phyloP scores from a whole-genome alignment of 2,329 filamentous ascomycete species.

The Knufia petricola region DNA sequence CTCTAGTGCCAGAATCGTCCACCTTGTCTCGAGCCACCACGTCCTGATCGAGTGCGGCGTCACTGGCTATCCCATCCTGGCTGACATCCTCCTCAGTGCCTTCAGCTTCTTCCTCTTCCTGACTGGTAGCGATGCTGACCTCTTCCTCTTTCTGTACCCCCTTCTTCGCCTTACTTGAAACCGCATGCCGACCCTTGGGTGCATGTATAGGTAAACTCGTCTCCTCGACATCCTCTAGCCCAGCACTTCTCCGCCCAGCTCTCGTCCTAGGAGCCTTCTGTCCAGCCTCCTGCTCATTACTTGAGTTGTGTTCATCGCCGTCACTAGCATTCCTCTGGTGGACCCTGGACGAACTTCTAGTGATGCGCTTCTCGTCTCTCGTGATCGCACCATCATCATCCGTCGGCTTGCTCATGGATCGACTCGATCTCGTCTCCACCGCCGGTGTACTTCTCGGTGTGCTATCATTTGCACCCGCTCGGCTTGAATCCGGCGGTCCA shows the following conservation, averaged over 20 bases:
- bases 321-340: neutral
- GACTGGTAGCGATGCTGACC: neutral
- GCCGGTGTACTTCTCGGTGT: too few species aligned
- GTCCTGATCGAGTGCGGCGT: neutral
- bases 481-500: too few species aligned
- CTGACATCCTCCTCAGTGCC: neutral
- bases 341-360: neutral
- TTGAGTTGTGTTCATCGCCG: neutral
- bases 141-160: neutral
- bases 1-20: neutral
- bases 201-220: neutral
- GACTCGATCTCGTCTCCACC: neutral
- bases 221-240: neutral
- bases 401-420: neutral
- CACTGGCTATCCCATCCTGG: neutral
- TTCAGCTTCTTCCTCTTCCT: neutral
- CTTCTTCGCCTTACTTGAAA: neutral
- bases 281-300: neutral
- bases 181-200: neutral
- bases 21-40: neutral
- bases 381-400: neutral
- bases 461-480: too few species aligned
- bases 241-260: neutral
- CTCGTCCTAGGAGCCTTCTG: neutral
- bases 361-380: neutral